Percentiles rank a stretch among this genome's conserved stretches.
These are phyloP conservation scores for Rhodotorula diobovata DNA, from an alignment of 768 basidiomycete genomes.

Conservation along the genomic window DNA sequence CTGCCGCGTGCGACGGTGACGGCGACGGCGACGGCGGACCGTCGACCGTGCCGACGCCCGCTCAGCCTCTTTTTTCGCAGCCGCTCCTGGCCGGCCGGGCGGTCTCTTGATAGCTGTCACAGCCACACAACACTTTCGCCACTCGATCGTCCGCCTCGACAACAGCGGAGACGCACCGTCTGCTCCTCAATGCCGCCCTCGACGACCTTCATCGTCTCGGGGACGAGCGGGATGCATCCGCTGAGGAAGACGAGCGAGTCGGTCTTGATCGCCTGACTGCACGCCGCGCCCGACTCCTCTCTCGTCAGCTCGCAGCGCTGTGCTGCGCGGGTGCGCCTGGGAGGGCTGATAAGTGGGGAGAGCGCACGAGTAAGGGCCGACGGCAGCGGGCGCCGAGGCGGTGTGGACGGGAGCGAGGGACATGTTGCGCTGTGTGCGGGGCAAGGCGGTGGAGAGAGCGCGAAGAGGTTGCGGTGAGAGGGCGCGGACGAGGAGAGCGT, in stretches of 20 bases:
- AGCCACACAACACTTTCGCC: too few species aligned
- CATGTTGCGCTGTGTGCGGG: background rate
- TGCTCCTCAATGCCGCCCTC: conserved; percentile 71
- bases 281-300: too few species aligned
- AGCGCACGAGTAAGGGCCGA: conserved; percentile 27
- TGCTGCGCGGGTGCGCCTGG: too few species aligned
- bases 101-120: too few species aligned
- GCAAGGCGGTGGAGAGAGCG: too few species aligned
- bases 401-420: background rate
- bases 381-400: conserved; percentile 12
- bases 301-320: background rate
- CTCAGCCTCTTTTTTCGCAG: too few species aligned
- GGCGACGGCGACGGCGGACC: too few species aligned
- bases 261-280: conserved; percentile 38
- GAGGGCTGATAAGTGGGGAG: background rate
- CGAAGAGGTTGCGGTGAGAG: background rate
- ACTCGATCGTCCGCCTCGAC: too few species aligned
- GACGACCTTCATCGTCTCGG: conserved; percentile 65
- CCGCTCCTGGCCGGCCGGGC: too few species aligned
- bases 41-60: too few species aligned
- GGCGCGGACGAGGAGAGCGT: background rate
- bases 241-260: conserved; percentile 65
- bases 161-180: conserved; percentile 50
- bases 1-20: too few species aligned
- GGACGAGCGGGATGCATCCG: conserved; percentile 80